Evolutionary conservation across 257 asterid species (phyloP).

Genomic region (Przewalskia tangutica): DNA sequence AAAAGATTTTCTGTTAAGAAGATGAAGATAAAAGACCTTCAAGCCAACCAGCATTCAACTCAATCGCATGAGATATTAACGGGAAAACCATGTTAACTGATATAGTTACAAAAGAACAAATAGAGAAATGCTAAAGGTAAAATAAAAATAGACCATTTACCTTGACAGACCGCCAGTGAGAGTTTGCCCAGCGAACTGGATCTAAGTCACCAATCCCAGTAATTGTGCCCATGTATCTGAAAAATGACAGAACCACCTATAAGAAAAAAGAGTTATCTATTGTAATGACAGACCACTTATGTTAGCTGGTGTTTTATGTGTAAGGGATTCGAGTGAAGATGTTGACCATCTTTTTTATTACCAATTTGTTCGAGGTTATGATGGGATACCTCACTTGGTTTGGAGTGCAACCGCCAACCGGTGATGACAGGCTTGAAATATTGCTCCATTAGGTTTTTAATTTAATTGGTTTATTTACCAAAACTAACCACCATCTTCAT

Average conservation of each 20-base stretch:
- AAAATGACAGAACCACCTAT: conserved; percentile 8
- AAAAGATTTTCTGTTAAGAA: not conserved
- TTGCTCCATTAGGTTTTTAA: not conserved
- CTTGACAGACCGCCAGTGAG: conserved; percentile 99
- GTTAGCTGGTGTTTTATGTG: too few species aligned
- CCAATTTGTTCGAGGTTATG: too few species aligned
- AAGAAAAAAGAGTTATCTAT: conserved; percentile 8
- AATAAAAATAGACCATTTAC: conserved; percentile 17
- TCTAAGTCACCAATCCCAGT: conserved; percentile 95
- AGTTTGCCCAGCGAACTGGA: conserved; percentile 87
- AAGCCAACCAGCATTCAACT: not conserved
- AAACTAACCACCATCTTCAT: not conserved
- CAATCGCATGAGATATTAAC: not conserved
- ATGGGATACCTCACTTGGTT: too few species aligned
- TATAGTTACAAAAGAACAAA: not conserved
- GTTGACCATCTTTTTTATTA: too few species aligned
- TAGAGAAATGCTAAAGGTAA: not conserved
- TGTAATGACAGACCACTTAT: too few species aligned
- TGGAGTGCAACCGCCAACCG: too few species aligned
- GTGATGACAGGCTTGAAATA: too few species aligned
- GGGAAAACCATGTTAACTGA: not conserved
- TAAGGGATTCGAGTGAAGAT: too few species aligned
- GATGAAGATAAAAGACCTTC: not conserved
- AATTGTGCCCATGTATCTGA: conserved; percentile 95
- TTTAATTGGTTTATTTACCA: not conserved